Conservation (phyloP, 768 basidiomycete species). For the Russula sp. region DNA sequence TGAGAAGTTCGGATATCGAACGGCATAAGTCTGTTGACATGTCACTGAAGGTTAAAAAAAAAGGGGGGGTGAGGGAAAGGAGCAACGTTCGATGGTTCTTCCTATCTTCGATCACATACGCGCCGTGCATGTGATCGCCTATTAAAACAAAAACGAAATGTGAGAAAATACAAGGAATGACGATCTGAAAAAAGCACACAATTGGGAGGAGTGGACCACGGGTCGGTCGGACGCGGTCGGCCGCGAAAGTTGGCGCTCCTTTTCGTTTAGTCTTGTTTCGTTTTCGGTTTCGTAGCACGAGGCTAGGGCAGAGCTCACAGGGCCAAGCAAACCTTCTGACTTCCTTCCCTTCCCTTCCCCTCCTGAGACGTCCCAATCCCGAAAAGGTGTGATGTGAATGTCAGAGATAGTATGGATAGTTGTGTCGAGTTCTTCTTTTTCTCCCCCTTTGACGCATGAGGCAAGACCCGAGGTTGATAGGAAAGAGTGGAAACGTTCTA, state of each 20-base stretch:
- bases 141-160: background rate
- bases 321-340: no score
- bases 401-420: background rate
- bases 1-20: background rate
- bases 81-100: no score
- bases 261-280: no score
- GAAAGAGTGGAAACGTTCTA: slow-evolving; percentile 11
- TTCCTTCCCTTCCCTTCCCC: no score
- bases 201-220: slow-evolving; percentile 20
- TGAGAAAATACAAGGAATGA: slow-evolving; percentile 3
- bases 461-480: background rate
- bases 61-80: no score
- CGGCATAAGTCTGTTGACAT: slow-evolving; percentile 9
- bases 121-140: no score
- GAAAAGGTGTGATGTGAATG: no score
- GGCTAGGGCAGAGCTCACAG: slow-evolving; percentile 5
- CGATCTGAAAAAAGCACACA: slow-evolving; percentile 26
- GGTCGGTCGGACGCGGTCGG: no score
- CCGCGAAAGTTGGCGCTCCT: no score
- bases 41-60: no score
- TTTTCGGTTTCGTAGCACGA: slow-evolving; percentile 23
- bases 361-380: no score
- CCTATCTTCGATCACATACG: background rate
- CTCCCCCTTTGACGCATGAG: background rate
- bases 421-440: background rate